Percentiles rank a stretch among this genome's conserved stretches.
Conservation (phyloP, 495 filamentous ascomycete genomes). For the Astrocystis sublimbata region DNA sequence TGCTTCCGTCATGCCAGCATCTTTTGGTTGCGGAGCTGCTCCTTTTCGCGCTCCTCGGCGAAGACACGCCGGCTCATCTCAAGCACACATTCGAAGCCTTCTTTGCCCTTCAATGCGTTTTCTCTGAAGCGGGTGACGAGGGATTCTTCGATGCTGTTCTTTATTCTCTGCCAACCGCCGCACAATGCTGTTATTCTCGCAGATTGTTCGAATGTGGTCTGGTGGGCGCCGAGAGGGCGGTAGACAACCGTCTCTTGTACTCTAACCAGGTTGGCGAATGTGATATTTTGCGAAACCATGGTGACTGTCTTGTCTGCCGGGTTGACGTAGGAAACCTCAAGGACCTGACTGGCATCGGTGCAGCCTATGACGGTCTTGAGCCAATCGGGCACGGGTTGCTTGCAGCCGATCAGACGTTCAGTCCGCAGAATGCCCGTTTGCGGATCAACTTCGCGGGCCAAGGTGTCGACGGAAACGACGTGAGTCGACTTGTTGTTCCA, state of each 20-base stretch:
- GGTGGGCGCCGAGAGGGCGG: constrained; percentile 60
- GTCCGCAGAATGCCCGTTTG: constrained; percentile 88
- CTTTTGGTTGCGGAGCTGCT: constrained; percentile 36
- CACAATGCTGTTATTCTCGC: constrained; percentile 91
- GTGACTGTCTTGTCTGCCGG: constrained; percentile 78
- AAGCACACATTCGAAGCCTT: constrained; percentile 92
- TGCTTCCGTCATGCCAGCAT: constrained; percentile 23
- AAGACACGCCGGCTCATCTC: constrained; percentile 93
- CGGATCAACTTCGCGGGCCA: constrained; percentile 78
- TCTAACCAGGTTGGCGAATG: constrained; percentile 80
- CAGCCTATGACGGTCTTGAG: constrained; percentile 72
- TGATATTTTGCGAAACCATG: constrained; percentile 91
- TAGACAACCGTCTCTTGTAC: constrained; percentile 92
- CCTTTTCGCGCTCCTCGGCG: constrained; percentile 77
- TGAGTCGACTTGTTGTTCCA: constrained; percentile 97
- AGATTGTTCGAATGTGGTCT: constrained; percentile 81
- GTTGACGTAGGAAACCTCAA: constrained; percentile 94
- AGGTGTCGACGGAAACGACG: constrained; percentile 90
- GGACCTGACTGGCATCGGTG: constrained; percentile 75
- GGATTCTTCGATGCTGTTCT: constrained; percentile 89
- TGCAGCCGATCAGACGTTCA: constrained; percentile 94
- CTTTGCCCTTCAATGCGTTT: constrained; percentile 83
- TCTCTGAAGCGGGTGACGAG: constrained; percentile 85
- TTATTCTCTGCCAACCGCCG: constrained; percentile 94
- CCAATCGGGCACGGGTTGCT: constrained; percentile 87